Evolutionary conservation across 1,284 basidiomycete species (phyloP).

Genomic region (Ganoderma multipileum): DNA sequence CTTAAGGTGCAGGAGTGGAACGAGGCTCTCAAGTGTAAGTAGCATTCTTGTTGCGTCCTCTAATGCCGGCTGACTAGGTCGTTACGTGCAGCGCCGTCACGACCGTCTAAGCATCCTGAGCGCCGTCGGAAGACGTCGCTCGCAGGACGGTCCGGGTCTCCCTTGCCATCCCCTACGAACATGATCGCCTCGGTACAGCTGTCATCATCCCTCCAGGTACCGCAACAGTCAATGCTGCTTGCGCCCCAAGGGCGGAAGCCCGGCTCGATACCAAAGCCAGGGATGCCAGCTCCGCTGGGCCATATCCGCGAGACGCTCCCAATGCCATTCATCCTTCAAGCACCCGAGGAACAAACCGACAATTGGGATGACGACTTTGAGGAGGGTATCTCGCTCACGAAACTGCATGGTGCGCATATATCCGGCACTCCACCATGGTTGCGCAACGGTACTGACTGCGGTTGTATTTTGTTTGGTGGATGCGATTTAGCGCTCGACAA

Average conservation of each 20-base stretch:
- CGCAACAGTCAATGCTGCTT: conserved; percentile 28
- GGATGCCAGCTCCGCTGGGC: conserved; percentile 29
- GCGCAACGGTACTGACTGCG: background rate
- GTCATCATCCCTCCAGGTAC: conserved; percentile 33
- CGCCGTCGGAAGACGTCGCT: conserved; percentile 44
- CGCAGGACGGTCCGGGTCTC: conserved; percentile 38
- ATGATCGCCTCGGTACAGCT: conserved; percentile 34
- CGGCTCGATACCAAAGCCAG: conserved; percentile 32
- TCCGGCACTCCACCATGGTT: too few species aligned
- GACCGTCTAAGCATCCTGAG: conserved; percentile 66
- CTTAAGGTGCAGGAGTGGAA: conserved; percentile 98
- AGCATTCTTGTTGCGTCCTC: conserved; percentile 10
- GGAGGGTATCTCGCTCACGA: conserved; percentile 88
- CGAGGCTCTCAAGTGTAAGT: conserved; percentile 89
- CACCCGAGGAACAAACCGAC: conserved; percentile 85
- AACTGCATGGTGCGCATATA: conserved; percentile 69
- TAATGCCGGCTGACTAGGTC: conserved; percentile 14
- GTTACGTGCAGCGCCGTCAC: conserved; percentile 39
- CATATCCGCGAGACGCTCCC: conserved; percentile 43
- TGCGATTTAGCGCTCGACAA: conserved; percentile 64
- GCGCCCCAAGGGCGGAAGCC: conserved; percentile 31
- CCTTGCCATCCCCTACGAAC: conserved; percentile 41
- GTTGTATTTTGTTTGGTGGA: background rate
- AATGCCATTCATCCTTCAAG: conserved; percentile 54
- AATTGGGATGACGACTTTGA: conserved; percentile 99